A percentile compares a stretch with the other conserved stretches of the same genome.
Conservation (phyloP, 169 alveolate genomes). For the Fabrea salina region DNA sequence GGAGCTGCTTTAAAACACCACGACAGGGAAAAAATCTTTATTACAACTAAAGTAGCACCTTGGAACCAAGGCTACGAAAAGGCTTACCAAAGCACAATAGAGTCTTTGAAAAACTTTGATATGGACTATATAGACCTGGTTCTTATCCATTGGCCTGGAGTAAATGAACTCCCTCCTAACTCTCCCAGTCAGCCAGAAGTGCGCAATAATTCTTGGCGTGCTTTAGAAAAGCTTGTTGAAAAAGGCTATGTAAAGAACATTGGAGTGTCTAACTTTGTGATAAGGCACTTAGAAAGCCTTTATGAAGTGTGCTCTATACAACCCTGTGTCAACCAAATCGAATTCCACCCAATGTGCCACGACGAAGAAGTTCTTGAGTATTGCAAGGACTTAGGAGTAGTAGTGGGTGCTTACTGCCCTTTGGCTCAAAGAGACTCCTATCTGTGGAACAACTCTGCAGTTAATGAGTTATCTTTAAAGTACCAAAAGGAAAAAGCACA, state of each 20-base stretch:
- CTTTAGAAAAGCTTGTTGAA: conserved; percentile 41
- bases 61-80: conserved; percentile 50
- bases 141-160: conserved; percentile 74
- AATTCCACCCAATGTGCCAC: conserved; percentile 51
- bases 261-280: conserved; percentile 55
- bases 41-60: conserved; percentile 60
- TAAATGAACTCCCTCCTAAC: not conserved
- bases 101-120: conserved; percentile 51
- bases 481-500: conserved; percentile 49
- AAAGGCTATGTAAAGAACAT: conserved; percentile 46
- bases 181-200: not conserved
- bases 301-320: conserved; percentile 31
- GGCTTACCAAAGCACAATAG: conserved; percentile 42
- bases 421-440: conserved; percentile 52
- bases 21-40: conserved; percentile 61
- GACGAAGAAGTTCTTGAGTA: conserved; percentile 35
- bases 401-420: conserved; percentile 56
- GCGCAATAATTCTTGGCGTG: conserved; percentile 49
- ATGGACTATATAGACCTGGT: conserved; percentile 65
- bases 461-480: conserved; percentile 38
- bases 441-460: conserved; percentile 26
- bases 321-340: conserved; percentile 59
- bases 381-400: conserved; percentile 37
- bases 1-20: conserved; percentile 60
- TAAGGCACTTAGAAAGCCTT: conserved; percentile 44